Percentiles rank a stretch among this genome's conserved stretches.
These are phyloP conservation scores for Hyaloraphidium curvatum DNA, from an alignment of 192 early-diverging fungal species.

Conservation along the genomic window DNA sequence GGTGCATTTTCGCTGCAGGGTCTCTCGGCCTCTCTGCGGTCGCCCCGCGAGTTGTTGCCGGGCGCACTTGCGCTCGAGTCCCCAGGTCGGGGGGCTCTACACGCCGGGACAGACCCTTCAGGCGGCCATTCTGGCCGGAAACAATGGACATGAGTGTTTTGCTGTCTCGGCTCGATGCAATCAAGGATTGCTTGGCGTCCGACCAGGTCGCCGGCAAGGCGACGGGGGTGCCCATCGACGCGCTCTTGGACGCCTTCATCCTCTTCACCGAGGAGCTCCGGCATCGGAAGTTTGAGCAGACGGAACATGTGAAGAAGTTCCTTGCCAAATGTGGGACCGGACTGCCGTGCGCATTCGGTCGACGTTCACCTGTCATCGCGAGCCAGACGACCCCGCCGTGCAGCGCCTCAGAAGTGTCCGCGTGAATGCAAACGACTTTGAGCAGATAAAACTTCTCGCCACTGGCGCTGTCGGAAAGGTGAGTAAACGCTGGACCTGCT, in stretches of 20 bases:
- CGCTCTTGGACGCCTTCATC: background rate
- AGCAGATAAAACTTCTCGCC: constrained; percentile 48
- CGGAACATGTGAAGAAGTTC: background rate
- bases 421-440: constrained; percentile 56
- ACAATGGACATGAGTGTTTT: no score
- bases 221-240: background rate
- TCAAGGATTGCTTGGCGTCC: no score
- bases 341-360: background rate
- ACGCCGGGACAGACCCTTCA: no score
- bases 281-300: background rate
- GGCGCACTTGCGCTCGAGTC: no score
- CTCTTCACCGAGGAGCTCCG: background rate
- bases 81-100: no score
- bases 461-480: constrained; percentile 55
- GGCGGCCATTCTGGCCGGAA: no score
- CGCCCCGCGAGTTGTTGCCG: no score
- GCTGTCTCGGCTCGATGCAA: no score
- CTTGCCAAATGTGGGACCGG: background rate
- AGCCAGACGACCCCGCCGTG: constrained; percentile 23
- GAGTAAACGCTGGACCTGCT: no score
- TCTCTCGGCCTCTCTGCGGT: no score
- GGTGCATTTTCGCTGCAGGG: no score
- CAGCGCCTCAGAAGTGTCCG: constrained; percentile 23
- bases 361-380: background rate
- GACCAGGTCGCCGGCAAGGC: no score